phyloP scores from a whole-genome alignment of 192 early-diverging fungal species.

The Lobosporangium transversale region DNA sequence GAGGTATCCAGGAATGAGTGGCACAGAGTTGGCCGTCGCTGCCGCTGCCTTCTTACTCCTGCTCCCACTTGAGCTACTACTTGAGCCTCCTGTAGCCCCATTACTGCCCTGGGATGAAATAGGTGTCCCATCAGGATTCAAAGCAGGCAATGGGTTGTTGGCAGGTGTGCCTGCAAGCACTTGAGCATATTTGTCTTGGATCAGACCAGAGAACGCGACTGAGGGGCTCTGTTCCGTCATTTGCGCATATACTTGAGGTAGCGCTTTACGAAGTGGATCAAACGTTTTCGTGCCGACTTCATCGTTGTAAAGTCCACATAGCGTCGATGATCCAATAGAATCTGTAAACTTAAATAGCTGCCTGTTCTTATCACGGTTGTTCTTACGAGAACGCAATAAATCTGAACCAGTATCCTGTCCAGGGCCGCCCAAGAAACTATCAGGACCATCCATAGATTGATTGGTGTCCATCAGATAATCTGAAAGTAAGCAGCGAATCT shows the following conservation, averaged over 20 bases:
- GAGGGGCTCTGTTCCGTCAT: slow-evolving; percentile 49
- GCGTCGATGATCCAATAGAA: slow-evolving; percentile 36
- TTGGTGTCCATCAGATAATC: slow-evolving; percentile 48
- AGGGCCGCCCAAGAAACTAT: slow-evolving; percentile 20
- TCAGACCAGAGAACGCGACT: slow-evolving; percentile 41
- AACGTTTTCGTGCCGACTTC: slow-evolving; percentile 20
- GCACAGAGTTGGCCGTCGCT: slow-evolving; percentile 41
- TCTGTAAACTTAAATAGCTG: slow-evolving; percentile 53
- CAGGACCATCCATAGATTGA: slow-evolving; percentile 27
- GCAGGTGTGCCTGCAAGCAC: slow-evolving; percentile 18
- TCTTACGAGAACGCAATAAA: slow-evolving; percentile 21
- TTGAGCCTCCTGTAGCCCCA: not conserved
- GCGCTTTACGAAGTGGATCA: slow-evolving; percentile 19
- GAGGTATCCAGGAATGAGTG: slow-evolving; percentile 41
- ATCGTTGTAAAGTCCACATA: slow-evolving; percentile 36
- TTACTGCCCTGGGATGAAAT: not conserved
- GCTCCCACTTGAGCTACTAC: not conserved
- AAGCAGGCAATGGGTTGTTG: slow-evolving; percentile 18
- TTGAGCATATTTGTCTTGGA: slow-evolving; percentile 49
- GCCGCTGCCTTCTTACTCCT: slow-evolving; percentile 22
- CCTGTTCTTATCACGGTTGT: slow-evolving; percentile 45
- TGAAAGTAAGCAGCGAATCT: slow-evolving; percentile 50
- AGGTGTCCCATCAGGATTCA: slow-evolving; percentile 1
- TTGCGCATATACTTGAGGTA: slow-evolving; percentile 44
- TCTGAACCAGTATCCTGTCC: slow-evolving; percentile 24